These are phyloP conservation scores for Scopulariopsis brevicaulis DNA, from an alignment of 2,329 filamentous ascomycete genomes.

Conservation along the genomic window DNA sequence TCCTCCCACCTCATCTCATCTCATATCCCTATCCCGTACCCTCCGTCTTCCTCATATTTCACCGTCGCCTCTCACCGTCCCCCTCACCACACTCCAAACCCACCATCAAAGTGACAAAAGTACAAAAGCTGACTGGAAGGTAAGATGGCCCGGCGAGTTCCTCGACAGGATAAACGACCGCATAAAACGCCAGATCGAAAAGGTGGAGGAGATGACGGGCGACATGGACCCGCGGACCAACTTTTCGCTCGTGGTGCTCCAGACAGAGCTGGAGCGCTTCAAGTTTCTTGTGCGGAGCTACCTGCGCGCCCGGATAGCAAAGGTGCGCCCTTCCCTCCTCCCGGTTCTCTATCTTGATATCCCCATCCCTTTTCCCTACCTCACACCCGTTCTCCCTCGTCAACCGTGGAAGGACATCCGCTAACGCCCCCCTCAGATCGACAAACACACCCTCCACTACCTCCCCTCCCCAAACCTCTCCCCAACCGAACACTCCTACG, in stretches of 20 bases:
- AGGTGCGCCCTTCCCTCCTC: constrained; percentile 37
- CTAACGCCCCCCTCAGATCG: constrained; percentile 44
- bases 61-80: background rate
- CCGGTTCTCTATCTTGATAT: too few relatives aligned
- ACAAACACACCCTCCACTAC: constrained; percentile 66
- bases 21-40: background rate
- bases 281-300: constrained; percentile 84
- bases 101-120: background rate
- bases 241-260: constrained; percentile 85
- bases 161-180: constrained; percentile 73
- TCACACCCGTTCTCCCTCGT: background rate
- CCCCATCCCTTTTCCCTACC: background rate
- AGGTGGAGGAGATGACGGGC: constrained; percentile 66
- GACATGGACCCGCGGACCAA: constrained; percentile 85
- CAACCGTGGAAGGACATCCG: background rate
- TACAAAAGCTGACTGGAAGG: background rate
- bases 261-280: constrained; percentile 90
- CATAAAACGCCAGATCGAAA: constrained; percentile 58
- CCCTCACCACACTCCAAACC: background rate
- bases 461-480: constrained; percentile 55
- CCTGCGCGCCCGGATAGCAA: constrained; percentile 73
- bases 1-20: background rate
- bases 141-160: constrained; percentile 53
- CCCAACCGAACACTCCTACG: constrained; percentile 66
- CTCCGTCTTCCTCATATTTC: background rate